Percentiles rank a stretch among this genome's conserved stretches.
Evolutionary conservation across 73 alveolate genomes (phyloP).

Genomic region (Stentor roeselii): DNA sequence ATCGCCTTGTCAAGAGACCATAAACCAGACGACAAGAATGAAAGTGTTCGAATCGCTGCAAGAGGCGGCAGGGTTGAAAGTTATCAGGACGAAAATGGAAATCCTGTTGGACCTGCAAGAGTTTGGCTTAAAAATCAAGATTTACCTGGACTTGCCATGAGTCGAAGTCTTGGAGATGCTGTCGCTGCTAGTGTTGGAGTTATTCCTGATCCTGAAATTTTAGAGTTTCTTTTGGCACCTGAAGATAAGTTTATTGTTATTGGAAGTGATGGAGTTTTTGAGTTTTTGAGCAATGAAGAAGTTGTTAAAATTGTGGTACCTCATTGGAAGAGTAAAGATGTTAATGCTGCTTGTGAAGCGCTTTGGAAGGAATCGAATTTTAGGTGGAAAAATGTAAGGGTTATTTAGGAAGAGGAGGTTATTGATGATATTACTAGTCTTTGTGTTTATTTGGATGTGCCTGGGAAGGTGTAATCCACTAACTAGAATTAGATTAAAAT

Average conservation of each 20-base stretch:
- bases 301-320: slow-evolving; percentile 29
- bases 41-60: slow-evolving; percentile 69
- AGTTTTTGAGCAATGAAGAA: slow-evolving; percentile 36
- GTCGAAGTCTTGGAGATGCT: slow-evolving; percentile 70
- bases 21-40: slow-evolving; percentile 89
- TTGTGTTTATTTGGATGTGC: too few relatives aligned
- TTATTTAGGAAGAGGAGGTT: too few relatives aligned
- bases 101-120: slow-evolving; percentile 44
- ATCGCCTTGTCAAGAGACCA: slow-evolving; percentile 73
- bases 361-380: too few relatives aligned
- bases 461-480: too few relatives aligned
- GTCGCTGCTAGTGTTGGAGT: slow-evolving; percentile 76
- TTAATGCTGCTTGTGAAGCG: neutral
- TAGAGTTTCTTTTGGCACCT: slow-evolving; percentile 29
- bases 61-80: slow-evolving; percentile 91
- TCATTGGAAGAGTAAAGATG: neutral
- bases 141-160: slow-evolving; percentile 74
- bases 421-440: too few relatives aligned
- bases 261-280: too few relatives aligned
- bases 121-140: slow-evolving; percentile 35
- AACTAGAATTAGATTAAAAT: too few relatives aligned
- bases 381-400: too few relatives aligned
- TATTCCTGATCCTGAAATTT: slow-evolving; percentile 55
- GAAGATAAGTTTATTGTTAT: slow-evolving; percentile 39
- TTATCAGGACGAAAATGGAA: slow-evolving; percentile 60